Percentiles rank a stretch among this genome's conserved stretches.
phyloP scores from a whole-genome alignment of 768 basidiomycete genomes.

The Rhodosporidiobolus odoratus region DNA sequence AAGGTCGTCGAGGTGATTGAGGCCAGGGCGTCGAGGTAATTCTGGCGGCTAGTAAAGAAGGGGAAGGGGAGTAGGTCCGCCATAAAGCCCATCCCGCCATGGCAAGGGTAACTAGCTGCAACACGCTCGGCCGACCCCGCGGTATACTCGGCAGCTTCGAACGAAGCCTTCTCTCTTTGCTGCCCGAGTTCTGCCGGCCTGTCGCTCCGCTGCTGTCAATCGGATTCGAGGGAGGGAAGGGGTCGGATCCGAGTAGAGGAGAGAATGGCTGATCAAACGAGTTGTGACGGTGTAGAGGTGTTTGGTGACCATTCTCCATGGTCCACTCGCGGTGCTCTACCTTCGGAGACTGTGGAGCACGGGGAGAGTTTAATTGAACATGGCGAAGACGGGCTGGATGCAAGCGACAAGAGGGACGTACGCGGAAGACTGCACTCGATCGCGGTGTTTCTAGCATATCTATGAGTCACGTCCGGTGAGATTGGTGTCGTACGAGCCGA shows the following conservation, averaged over 20 bases:
- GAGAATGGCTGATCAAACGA: not conserved
- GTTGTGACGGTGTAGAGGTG: not conserved
- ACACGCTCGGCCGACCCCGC: not conserved
- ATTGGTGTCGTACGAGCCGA: constrained; percentile 7
- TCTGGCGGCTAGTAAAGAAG: not conserved
- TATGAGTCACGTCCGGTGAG: constrained; percentile 22
- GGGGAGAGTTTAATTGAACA: not conserved
- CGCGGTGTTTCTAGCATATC: not conserved
- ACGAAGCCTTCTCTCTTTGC: too few species aligned
- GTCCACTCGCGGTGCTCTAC: not conserved
- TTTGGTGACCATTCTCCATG: not conserved
- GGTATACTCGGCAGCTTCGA: too few species aligned
- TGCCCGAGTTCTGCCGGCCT: too few species aligned
- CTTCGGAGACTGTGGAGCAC: not conserved
- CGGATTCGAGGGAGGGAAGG: not conserved
- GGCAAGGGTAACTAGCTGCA: not conserved
- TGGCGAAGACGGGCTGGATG: not conserved
- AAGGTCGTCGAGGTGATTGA: not conserved
- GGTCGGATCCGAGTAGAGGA: not conserved
- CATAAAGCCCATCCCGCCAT: not conserved
- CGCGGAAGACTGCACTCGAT: not conserved
- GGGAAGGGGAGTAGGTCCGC: not conserved
- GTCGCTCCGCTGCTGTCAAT: too few species aligned
- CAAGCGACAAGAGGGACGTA: not conserved
- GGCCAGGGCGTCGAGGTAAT: not conserved